Conservation (phyloP, 352 stramenopile species). For the Globisporangium echinulatum region DNA sequence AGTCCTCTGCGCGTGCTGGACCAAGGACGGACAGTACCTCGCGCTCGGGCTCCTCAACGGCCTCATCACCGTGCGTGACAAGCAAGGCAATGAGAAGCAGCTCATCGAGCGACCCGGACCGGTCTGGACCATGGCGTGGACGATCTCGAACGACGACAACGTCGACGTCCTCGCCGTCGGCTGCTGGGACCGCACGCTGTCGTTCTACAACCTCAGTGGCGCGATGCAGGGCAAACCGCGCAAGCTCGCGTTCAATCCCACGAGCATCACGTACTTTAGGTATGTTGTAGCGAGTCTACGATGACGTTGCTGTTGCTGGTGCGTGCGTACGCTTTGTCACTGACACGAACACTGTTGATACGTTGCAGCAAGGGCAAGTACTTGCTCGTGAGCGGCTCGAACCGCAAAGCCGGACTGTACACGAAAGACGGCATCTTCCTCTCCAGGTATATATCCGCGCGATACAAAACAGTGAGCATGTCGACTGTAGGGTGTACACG, state of each 20-base stretch:
- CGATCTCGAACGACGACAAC: conserved; percentile 69
- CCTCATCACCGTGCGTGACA: conserved; percentile 88
- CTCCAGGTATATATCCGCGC: conserved; percentile 22
- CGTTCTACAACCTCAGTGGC: conserved; percentile 88
- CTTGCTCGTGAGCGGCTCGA: conserved; percentile 83
- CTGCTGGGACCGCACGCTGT: conserved; percentile 92
- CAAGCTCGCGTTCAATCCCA: conserved; percentile 91
- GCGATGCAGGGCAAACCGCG: conserved; percentile 80
- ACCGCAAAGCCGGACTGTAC: conserved; percentile 86
- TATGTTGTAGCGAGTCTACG: conserved; percentile 5
- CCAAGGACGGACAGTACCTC: conserved; percentile 87
- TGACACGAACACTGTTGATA: background rate
- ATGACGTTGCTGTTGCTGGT: background rate
- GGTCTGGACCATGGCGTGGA: conserved; percentile 87
- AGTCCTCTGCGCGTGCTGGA: conserved; percentile 91
- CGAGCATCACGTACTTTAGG: conserved; percentile 85
- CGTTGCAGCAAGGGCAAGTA: conserved; percentile 82
- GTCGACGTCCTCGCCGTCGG: conserved; percentile 88
- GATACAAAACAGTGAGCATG: too few species aligned
- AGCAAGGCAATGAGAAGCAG: conserved; percentile 87
- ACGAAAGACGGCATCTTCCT: conserved; percentile 84
- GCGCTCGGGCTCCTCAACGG: conserved; percentile 91
- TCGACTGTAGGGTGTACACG: too few species aligned
- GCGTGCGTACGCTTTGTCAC: background rate
- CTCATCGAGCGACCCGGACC: conserved; percentile 83